Evolutionary conservation across 192 early-diverging fungal species (phyloP).

Genomic region (Backusella circina): DNA sequence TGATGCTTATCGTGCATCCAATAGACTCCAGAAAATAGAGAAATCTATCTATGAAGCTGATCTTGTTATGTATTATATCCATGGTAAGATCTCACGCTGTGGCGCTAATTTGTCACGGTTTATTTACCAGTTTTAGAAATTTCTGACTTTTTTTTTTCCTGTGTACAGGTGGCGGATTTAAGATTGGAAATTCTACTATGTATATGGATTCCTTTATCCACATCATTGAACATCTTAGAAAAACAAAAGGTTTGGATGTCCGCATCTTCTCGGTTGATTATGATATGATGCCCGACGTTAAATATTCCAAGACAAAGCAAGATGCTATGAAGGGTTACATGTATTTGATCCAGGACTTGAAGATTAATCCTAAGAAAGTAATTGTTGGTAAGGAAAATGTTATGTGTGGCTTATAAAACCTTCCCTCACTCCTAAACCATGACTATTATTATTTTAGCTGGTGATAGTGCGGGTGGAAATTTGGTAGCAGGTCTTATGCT

Average conservation of each 20-base stretch:
- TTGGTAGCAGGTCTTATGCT: neutral
- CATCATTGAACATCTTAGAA: neutral
- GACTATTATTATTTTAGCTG: neutral
- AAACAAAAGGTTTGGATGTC: neutral
- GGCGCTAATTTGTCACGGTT: neutral
- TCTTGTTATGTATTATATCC: slow-evolving; percentile 13
- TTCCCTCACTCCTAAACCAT: neutral
- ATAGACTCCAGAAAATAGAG: neutral
- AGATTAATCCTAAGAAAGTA: slow-evolving; percentile 9
- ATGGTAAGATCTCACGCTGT: slow-evolving; percentile 4
- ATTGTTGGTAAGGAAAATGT: slow-evolving; percentile 7
- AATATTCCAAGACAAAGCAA: neutral
- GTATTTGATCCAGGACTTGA: slow-evolving; percentile 14
- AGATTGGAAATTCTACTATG: slow-evolving; percentile 2
- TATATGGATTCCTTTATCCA: slow-evolving; percentile 17
- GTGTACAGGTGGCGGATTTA: slow-evolving; percentile 12
- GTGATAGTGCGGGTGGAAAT: slow-evolving; percentile 21
- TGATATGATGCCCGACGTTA: neutral
- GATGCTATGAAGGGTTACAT: slow-evolving; percentile 6
- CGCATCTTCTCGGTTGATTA: slow-evolving; percentile 12
- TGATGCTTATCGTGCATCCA: neutral
- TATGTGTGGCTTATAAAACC: neutral
- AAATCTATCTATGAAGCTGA: neutral
- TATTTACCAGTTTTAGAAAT: neutral
- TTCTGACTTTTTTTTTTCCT: neutral